Base-by-base conservation (phyloP, 805 yeast species). In the Candida railenensis region DNA sequence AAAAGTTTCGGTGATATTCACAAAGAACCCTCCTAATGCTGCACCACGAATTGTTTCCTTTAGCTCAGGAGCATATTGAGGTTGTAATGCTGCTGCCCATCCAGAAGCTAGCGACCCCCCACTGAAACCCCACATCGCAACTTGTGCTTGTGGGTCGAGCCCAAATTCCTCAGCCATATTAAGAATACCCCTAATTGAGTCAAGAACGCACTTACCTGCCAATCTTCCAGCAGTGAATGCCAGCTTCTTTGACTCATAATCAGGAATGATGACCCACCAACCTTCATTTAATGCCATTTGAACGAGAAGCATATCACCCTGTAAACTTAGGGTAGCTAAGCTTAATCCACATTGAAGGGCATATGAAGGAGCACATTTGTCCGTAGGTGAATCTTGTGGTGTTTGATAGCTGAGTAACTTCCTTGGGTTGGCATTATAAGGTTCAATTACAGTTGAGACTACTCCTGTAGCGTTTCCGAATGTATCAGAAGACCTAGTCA, bases 11-110 rank as follows among this genome's bases (percentile, higher is more conserved):
- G 59, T 56, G 22, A 62, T 43, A 36, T 61, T 57, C 34, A 59
- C 49, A 12, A 58, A 58, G 50, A 57, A 53, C 2, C 66, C 66
- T 3, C 66, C 66, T 18, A 59, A 41, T 1, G 64, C 64, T 2
- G 56, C 59, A 18, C 66, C 67, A 22, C 61, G 21, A 30, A 56
- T 48, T 58, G 61, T 9, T 59, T 61, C 12, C 44, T 28, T 42
- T 22, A 55, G 49, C 51, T 70, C 74, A 2, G 68, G 66, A 3
- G 74, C 73, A 46, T 69, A 69, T 1, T 48, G 40, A 9, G 72
- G 72, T 48, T 65, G 71, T 20, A 66, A 50, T 7, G 63, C 57
- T 2, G 68, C 63, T 12, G 72, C 72, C 74, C 74, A 70, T 4
- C 67, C 62, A 15, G 66, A 43, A 12, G 74, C 70, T 25, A 68